These are phyloP conservation scores for Saccharomycopsis lassenensis DNA, from an alignment of 805 yeast genomes.

Conservation along the genomic window DNA sequence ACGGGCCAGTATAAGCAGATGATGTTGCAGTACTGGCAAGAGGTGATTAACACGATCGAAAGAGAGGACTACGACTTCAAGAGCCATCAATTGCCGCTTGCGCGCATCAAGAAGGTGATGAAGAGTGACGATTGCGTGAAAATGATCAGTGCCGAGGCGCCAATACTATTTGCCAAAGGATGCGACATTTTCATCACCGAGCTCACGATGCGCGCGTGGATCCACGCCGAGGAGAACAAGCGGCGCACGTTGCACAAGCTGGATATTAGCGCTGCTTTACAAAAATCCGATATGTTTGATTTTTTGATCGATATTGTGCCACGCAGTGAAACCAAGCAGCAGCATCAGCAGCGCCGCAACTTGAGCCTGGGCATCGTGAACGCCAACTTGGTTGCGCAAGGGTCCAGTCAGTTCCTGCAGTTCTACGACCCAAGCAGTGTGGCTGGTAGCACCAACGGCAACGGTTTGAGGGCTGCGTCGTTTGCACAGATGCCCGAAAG, in stretches of 20 bases:
- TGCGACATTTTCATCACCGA: constrained; percentile 97
- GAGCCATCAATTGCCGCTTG: constrained; percentile 89
- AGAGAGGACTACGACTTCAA: constrained; percentile 81
- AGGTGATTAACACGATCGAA: constrained; percentile 83
- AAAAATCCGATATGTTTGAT: constrained; percentile 94
- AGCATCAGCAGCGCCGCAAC: too few relatives aligned
- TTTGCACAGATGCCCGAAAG: too few relatives aligned
- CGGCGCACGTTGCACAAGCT: constrained; percentile 88
- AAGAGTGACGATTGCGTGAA: constrained; percentile 94
- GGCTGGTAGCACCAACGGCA: too few relatives aligned
- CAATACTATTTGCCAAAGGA: constrained; percentile 93
- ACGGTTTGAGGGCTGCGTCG: too few relatives aligned
- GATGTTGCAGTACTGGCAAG: constrained; percentile 98
- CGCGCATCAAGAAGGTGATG: constrained; percentile 95
- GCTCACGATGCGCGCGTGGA: constrained; percentile 97
- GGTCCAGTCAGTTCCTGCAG: too few relatives aligned
- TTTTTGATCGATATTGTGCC: constrained; percentile 94
- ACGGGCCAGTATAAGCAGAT: constrained; percentile 70
- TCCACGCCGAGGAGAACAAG: constrained; percentile 93
- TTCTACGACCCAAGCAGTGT: too few relatives aligned
- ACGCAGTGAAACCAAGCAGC: constrained; percentile 65
- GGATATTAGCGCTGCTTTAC: constrained; percentile 91
- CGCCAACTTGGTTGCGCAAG: too few relatives aligned
- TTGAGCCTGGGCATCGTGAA: too few relatives aligned
- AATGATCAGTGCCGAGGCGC: constrained; percentile 98